Percentiles rank a stretch among this genome's conserved stretches.
Evolutionary conservation across 345 rosid species (phyloP).

Genomic region (Kandelia obovata): DNA sequence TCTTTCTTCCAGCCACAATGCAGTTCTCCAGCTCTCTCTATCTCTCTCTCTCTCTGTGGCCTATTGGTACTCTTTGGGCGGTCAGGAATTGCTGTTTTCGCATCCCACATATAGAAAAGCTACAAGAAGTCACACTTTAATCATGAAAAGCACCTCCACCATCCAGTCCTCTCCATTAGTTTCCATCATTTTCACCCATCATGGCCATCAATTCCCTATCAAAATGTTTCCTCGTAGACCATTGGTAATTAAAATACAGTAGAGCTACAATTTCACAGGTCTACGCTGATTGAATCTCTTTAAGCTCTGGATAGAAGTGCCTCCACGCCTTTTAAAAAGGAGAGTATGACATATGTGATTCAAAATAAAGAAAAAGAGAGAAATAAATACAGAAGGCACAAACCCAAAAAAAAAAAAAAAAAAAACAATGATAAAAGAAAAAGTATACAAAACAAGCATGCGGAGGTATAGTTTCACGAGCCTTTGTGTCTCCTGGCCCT

Average conservation of each 20-base stretch:
- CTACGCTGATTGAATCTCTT: not conserved
- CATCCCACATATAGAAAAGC: conserved; percentile 17
- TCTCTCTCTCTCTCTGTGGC: no score
- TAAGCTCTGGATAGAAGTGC: conserved; percentile 14
- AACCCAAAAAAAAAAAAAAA: not conserved
- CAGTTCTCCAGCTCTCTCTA: no score
- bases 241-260: not conserved
- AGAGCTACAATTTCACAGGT: not conserved
- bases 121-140: conserved; percentile 33
- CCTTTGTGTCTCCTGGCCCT: conserved; percentile 16
- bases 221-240: not conserved
- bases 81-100: conserved; percentile 32
- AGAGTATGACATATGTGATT: not conserved
- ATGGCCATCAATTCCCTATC: conserved; percentile 22
- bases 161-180: conserved; percentile 2
- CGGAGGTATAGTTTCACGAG: conserved; percentile 17
- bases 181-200: conserved; percentile 18
- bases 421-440: conserved; percentile 25
- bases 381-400: not conserved
- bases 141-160: conserved; percentile 47
- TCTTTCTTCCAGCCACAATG: not conserved
- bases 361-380: conserved; percentile 11
- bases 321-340: not conserved
- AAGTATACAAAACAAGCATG: conserved; percentile 27
- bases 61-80: conserved; percentile 9